A percentile compares a stretch with the other conserved stretches of the same genome.
Conservation (phyloP, 192 early-diverging fungal genomes). For the Rhizophagus clarus region DNA sequence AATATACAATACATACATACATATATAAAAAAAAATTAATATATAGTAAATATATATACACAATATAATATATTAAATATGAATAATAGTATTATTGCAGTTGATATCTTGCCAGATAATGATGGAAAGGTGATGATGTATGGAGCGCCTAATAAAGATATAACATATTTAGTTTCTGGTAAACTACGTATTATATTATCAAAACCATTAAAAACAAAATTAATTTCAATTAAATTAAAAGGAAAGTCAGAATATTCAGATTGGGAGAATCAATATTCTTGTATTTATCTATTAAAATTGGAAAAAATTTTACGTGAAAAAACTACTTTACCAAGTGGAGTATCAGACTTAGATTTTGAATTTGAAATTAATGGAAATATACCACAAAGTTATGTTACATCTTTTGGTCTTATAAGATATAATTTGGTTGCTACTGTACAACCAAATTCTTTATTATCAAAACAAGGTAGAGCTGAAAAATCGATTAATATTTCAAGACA, state of each 20-base stretch:
- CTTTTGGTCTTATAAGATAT: constrained; percentile 28
- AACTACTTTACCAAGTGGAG: constrained; percentile 2
- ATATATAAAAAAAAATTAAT: too few species aligned
- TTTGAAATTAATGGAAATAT: constrained; percentile 6
- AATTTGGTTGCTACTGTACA: constrained; percentile 28
- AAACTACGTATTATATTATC: constrained; percentile 28
- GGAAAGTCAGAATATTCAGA: constrained; percentile 33
- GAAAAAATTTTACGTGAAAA: constrained; percentile 12
- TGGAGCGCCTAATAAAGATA: constrained; percentile 28
- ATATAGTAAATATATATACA: too few species aligned
- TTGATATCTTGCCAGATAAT: constrained; percentile 26
- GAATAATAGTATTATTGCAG: constrained; percentile 33
- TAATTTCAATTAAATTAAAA: constrained; percentile 20
- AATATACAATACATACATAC: too few species aligned
- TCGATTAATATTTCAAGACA: constrained; percentile 17
- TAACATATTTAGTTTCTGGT: constrained; percentile 4
- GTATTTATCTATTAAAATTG: constrained; percentile 19
- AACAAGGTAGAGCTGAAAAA: not conserved
- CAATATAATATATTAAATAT: not conserved
- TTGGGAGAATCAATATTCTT: constrained; percentile 33
- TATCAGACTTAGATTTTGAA: constrained; percentile 30
- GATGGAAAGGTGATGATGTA: constrained; percentile 30
- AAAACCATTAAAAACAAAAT: constrained; percentile 28
- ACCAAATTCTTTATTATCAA: constrained; percentile 23
- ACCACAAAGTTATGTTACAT: constrained; percentile 30